phyloP scores from a whole-genome alignment of 306 rosid species.

The Quercus glauca region DNA sequence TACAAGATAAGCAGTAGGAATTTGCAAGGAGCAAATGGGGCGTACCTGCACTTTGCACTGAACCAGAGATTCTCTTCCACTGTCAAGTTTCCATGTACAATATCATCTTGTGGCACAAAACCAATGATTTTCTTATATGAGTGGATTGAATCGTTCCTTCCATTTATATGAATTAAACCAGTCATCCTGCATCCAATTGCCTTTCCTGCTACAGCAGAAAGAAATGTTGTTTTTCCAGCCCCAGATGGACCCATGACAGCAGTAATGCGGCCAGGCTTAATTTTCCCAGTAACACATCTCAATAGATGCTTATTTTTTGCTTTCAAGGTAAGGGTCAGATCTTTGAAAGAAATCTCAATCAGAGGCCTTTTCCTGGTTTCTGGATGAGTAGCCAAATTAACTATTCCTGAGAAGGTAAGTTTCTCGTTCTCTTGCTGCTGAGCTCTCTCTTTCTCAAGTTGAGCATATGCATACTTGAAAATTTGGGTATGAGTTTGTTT shows the following conservation, averaged over 20 bases:
- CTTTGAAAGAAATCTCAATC: slow-evolving; percentile 85
- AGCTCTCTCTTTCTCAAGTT: slow-evolving; percentile 92
- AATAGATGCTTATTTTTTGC: slow-evolving; percentile 65
- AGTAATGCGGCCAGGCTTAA: slow-evolving; percentile 90
- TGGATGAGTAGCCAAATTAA: slow-evolving; percentile 67
- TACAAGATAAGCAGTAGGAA: slow-evolving; percentile 21
- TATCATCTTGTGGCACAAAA: slow-evolving; percentile 98
- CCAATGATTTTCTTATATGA: slow-evolving; percentile 89
- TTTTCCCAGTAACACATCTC: slow-evolving; percentile 82
- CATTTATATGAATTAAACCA: slow-evolving; percentile 82
- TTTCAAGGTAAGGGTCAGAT: slow-evolving; percentile 83
- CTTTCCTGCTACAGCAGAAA: slow-evolving; percentile 92
- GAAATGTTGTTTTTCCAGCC: slow-evolving; percentile 95
- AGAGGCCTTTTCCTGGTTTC: slow-evolving; percentile 65
- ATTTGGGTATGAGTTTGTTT: slow-evolving; percentile 71
- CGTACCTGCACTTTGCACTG: slow-evolving; percentile 93
- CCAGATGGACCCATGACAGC: slow-evolving; percentile 99
- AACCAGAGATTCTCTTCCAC: slow-evolving; percentile 99
- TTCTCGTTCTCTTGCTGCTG: slow-evolving; percentile 68
- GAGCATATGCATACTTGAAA: slow-evolving; percentile 79
- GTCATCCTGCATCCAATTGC: slow-evolving; percentile 69
- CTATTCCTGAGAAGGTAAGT: slow-evolving; percentile 84
- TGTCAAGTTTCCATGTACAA: slow-evolving; percentile 93
- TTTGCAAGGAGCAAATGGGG: slow-evolving; percentile 20
- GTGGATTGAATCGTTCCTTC: slow-evolving; percentile 72